Evolutionary conservation across 306 rosid species (phyloP), one percentile per base, ranked within the genome.

Genomic region (Fragaria nilgerrensis): DNA sequence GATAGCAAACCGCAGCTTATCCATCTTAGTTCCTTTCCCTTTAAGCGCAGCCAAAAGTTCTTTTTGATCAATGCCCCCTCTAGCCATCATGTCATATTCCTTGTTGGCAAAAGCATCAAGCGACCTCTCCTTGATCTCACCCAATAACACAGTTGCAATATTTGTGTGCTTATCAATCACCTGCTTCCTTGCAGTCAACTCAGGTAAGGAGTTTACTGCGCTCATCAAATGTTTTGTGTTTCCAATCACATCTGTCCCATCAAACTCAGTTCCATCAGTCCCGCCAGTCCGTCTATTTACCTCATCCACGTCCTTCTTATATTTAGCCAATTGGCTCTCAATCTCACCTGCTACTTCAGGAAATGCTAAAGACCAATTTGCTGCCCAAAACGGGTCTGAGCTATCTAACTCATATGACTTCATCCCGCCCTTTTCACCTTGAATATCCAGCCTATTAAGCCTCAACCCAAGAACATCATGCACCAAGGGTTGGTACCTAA

Each of bases 321-420:
- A 92, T 86, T 92, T 95, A 67, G 67, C 89, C 86, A 94, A 78
- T 71, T 95, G 99, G 19, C 90, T 83, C 83, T 92, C 99, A 59
- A 95, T 95, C 92, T 92, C 98, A 76, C 87, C 93, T 0, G 99
- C 99, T 69, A 95, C 98, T 88, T 88, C 97, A 0, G 99, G 99
- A 76, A 95, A 95, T 49, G 91, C 97, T 55, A 92, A 62, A 15
- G 86, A 90, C 6, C 96, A 97, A 87, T 95, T 95, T 0, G 90
- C 89, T 47, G 83, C 86, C 99, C 99, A 95, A 84, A 95, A 95
- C 13, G 92, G 85, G 70, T 95, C 99, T 1, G 90, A 83, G 78
- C 89, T 82, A 81, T 95, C 96, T 84, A 95, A 87, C 76, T 92
- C 99, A 74, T 84, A 92, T 0, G 98, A 92, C 75, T 88, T 90